These are phyloP conservation scores for Paracorniculantispora psalliotae DNA, from an alignment of 2,329 filamentous ascomycete species.

Conservation along the genomic window DNA sequence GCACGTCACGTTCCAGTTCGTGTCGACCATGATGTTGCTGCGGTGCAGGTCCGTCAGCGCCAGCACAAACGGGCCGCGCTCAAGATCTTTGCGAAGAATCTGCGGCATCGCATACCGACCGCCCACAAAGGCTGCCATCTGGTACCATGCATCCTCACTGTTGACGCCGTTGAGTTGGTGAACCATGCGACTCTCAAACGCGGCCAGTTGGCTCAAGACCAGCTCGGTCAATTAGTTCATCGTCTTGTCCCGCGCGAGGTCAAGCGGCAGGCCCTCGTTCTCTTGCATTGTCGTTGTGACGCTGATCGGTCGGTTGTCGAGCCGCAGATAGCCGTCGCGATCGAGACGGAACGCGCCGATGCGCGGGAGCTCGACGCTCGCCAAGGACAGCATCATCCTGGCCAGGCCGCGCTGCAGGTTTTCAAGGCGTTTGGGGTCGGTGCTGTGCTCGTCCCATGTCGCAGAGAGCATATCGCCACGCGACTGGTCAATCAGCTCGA, in stretches of 20 bases:
- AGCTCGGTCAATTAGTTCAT: background rate
- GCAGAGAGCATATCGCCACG: conserved; percentile 19
- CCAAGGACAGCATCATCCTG: conserved; percentile 24
- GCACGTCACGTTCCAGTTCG: conserved; percentile 29
- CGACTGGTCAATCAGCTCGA: background rate
- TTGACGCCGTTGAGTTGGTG: conserved; percentile 10
- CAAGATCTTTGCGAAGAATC: background rate
- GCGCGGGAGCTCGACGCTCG: conserved; percentile 23
- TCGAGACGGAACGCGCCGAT: conserved; percentile 25
- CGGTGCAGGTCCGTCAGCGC: conserved; percentile 34
- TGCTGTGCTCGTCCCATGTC: conserved; percentile 15
- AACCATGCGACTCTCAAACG: background rate
- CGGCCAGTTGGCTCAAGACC: background rate
- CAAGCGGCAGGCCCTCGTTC: conserved; percentile 3
- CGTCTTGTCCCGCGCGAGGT: background rate
- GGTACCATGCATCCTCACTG: conserved; percentile 7
- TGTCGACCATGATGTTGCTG: conserved; percentile 35
- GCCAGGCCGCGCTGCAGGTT: conserved; percentile 20
- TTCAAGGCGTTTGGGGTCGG: background rate
- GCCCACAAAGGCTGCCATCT: conserved; percentile 25
- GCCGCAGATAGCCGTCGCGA: conserved; percentile 24
- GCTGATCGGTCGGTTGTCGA: conserved; percentile 33
- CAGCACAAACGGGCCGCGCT: conserved; percentile 29
- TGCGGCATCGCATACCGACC: conserved; percentile 19
- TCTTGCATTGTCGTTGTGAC: conserved; percentile 25